Evolutionary conservation across 768 basidiomycete species (phyloP).

Genomic region (Boletus reticuloceps): DNA sequence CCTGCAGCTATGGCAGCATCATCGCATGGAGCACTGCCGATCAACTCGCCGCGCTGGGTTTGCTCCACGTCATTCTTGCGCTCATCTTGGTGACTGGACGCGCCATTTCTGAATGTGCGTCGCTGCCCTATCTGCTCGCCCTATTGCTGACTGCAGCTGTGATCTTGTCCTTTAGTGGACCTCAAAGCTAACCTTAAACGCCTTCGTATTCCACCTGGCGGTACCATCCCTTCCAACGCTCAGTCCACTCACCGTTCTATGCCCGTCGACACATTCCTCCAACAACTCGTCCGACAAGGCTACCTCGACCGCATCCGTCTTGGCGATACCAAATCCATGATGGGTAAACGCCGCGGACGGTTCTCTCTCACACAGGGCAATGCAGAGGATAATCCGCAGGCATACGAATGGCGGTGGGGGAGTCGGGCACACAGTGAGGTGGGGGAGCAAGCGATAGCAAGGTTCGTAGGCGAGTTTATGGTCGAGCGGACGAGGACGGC

Average conservation of each 20-base stretch:
- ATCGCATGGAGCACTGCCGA: constrained; percentile 70
- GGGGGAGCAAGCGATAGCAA: constrained; percentile 70
- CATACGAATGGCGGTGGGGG: constrained; percentile 87
- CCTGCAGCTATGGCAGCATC: constrained; percentile 61
- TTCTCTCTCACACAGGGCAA: constrained; percentile 39
- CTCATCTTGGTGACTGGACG: constrained; percentile 82
- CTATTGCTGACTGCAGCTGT: background rate
- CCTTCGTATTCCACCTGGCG: constrained; percentile 55
- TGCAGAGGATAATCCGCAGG: constrained; percentile 13
- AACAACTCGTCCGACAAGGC: constrained; percentile 60
- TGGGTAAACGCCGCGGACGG: constrained; percentile 57
- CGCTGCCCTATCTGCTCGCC: background rate
- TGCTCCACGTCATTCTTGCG: constrained; percentile 79
- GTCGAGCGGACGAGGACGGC: constrained; percentile 16
- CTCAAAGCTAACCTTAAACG: constrained; percentile 68
- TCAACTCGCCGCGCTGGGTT: constrained; percentile 65
- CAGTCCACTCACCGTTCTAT: constrained; percentile 49
- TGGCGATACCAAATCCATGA: constrained; percentile 46
- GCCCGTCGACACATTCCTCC: constrained; percentile 65
- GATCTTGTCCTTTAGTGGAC: constrained; percentile 49
- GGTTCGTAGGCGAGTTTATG: constrained; percentile 83
- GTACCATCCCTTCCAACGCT: constrained; percentile 48
- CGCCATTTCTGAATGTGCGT: constrained; percentile 66
- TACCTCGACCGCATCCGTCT: constrained; percentile 71
- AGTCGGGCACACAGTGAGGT: constrained; percentile 77